A percentile compares a stretch with the other conserved stretches of the same genome.
These are phyloP conservation scores for Viscum album DNA, from an alignment of 177 flowering plant genomes.

Conservation along the genomic window DNA sequence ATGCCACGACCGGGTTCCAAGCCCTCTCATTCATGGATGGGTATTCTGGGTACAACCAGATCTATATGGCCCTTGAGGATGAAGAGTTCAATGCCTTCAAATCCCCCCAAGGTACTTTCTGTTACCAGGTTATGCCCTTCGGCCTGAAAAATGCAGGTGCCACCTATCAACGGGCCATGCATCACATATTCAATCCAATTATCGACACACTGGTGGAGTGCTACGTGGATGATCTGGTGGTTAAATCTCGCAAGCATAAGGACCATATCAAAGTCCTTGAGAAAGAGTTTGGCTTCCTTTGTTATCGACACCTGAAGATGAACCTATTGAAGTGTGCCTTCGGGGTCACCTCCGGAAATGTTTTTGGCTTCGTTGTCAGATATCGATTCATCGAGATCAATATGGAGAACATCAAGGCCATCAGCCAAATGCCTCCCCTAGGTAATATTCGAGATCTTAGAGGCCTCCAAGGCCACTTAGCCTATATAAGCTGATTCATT, in stretches of 20 bases:
- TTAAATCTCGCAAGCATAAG: neutral
- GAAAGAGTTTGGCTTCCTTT: neutral
- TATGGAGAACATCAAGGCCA: no score
- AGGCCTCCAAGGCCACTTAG: no score
- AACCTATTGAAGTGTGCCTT: neutral
- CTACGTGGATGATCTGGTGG: neutral
- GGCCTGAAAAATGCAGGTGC: neutral
- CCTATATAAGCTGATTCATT: no score
- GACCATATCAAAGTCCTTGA: neutral
- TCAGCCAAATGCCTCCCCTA: no score
- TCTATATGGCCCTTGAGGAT: neutral
- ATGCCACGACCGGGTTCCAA: neutral
- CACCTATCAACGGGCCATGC: neutral
- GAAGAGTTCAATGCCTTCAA: neutral
- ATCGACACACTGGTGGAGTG: neutral
- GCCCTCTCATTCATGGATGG: neutral
- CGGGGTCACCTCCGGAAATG: neutral
- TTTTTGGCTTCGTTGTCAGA: no score
- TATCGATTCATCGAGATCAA: no score
- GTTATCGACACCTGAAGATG: neutral
- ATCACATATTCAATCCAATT: neutral
- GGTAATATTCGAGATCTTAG: no score
- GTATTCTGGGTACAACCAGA: neutral
- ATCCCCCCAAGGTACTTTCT: neutral
- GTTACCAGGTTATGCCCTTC: neutral